These are phyloP conservation scores for Lolium multiflorum DNA, from an alignment of 176 grass and related monocot genomes.

Conservation along the genomic window DNA sequence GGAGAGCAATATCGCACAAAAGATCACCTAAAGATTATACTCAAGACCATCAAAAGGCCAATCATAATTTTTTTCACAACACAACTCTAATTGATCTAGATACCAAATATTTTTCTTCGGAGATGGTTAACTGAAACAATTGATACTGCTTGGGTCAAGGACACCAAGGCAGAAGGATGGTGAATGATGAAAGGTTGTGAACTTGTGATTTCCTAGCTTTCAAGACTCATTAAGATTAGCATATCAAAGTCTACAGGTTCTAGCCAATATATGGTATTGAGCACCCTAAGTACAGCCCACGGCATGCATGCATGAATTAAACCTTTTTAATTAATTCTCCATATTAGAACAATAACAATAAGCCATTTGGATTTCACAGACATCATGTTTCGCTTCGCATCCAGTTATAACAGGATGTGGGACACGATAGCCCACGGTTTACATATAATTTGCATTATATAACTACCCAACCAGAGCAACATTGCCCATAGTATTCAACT, in stretches of 20 bases:
- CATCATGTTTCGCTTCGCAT: not conserved
- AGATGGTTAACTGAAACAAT: not conserved
- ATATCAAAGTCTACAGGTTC: not conserved
- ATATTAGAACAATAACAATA: not conserved
- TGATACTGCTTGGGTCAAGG: not conserved
- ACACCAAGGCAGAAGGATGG: not conserved
- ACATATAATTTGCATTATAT: conserved; percentile 7
- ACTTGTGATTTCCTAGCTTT: not conserved
- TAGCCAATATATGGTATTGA: not conserved
- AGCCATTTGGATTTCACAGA: not conserved
- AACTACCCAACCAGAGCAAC: not conserved
- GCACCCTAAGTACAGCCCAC: not conserved
- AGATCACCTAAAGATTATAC: conserved; percentile 19
- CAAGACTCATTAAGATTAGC: not conserved
- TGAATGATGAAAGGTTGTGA: conserved; percentile 8
- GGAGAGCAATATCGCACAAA: conserved; percentile 19
- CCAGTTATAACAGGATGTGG: conserved; percentile 5
- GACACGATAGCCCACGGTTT: not conserved
- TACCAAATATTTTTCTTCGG: conserved; percentile 14
- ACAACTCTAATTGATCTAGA: conserved; percentile 1
- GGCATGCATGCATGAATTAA: not conserved
- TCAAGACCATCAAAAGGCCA: not conserved
- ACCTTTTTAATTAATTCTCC: not conserved
- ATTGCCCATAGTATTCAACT: not conserved
- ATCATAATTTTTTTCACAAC: not conserved